A percentile compares a stretch with the other conserved stretches of the same genome.
phyloP scores from a whole-genome alignment of 2,329 filamentous ascomycete species.

The Aspergillus ustus region DNA sequence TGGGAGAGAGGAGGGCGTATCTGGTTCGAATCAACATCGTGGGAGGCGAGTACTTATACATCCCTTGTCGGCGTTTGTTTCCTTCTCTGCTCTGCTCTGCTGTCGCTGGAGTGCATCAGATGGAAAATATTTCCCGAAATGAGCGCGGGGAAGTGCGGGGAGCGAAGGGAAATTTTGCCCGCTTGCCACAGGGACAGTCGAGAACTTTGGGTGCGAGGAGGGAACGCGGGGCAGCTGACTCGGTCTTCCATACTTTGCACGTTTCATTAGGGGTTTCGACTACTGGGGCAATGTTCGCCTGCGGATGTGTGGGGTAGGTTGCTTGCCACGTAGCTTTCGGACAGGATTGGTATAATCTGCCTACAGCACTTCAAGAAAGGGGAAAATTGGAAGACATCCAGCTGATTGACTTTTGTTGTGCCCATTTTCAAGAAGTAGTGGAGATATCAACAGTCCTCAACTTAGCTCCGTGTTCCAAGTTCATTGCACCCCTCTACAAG shows the following conservation, averaged over 20 bases:
- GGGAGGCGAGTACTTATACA: not conserved
- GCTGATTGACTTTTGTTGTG: too few species aligned
- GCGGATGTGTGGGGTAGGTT: too few species aligned
- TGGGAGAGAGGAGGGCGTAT: not conserved
- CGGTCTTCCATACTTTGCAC: not conserved
- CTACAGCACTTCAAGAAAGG: too few species aligned
- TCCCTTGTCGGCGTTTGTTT: not conserved
- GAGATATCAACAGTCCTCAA: too few species aligned
- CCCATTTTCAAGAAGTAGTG: too few species aligned
- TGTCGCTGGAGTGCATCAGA: not conserved
- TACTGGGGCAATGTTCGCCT: not conserved
- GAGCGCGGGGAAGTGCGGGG: slow-evolving; percentile 13
- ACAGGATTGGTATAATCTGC: not conserved
- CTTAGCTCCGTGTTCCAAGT: too few species aligned
- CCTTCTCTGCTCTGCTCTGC: not conserved
- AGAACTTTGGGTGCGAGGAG: not conserved
- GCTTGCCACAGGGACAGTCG: not conserved
- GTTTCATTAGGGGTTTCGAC: not conserved
- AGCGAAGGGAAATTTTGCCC: slow-evolving; percentile 20
- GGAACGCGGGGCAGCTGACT: not conserved
- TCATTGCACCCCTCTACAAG: too few species aligned
- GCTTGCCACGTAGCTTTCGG: not conserved
- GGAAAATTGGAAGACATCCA: too few species aligned
- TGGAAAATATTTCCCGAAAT: slow-evolving; percentile 16
- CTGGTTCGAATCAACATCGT: not conserved